Evolutionary conservation across 2,329 filamentous ascomycete species (phyloP), one percentile per base, ranked within the genome.

Genomic region (Ceratocystiopsis sp.): DNA sequence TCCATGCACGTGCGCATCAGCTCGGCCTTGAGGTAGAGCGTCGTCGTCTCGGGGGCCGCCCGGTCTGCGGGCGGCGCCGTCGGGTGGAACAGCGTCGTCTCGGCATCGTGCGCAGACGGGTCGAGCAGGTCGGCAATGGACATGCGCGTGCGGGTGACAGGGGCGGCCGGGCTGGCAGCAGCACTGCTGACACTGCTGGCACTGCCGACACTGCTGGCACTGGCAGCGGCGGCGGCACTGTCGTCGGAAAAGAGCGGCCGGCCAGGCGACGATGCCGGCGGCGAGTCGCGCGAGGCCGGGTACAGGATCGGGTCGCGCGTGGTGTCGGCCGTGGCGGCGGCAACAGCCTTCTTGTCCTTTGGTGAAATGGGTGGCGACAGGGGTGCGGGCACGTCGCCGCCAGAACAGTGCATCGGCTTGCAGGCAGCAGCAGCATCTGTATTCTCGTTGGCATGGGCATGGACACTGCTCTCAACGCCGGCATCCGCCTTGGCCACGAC

Each of bases 321-420:
- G 11, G 37, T 18, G 17, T 50, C 47, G 36, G 39, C 42, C 18
- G n/a, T 4, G 18, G 15, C 11, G 14, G 25, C 40, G 4, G 50
- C 46, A 0, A 57, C 51, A 41, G 62, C 57, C 3, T 57, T 48
- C 42, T 63, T 65, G 46, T 60, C 64, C 45, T 64, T 64, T 11
- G 69, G 69, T 32, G 74, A 78, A 43, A 76, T 66, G 4, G 74
- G 74, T 21, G 74, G 74, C 33, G 74, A 78, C 51, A 74, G 56
- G 6, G 63, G 64, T 13, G 58, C 57, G 45, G n/a, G n/a, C n/a
- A n/a, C n/a, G n/a, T n/a, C n/a, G n/a, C n/a, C n/a, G n/a, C n/a
- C n/a, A n/a, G n/a, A n/a, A n/a, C n/a, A n/a, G n/a, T n/a, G n/a
- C n/a, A n/a, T n/a, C n/a, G n/a, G n/a, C n/a, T n/a, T n/a, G n/a